Base-by-base conservation (phyloP, 331 rosid genomes). In the Malus hybrid region DNA sequence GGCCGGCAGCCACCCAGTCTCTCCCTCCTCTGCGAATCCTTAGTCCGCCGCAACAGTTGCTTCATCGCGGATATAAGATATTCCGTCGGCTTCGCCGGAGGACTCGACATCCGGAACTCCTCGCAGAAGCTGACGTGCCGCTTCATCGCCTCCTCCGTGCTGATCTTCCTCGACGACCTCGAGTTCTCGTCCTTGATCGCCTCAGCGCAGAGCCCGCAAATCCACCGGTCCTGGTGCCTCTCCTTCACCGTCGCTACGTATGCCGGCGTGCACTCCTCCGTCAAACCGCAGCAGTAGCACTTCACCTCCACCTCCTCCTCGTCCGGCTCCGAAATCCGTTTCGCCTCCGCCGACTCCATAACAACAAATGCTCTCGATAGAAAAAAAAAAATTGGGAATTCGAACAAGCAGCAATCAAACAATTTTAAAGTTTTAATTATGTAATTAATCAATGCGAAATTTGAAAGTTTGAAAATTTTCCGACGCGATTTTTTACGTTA, bases 201-300 rank as follows among this genome's bases (percentile, higher is more conserved):
- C 79, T 87, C 94, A 0, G 85, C 63, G 28, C 97, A 93, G 2
- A 91, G 86, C 18, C 98, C 97, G 6, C 98, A 93, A 44, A 93
- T 81, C 97, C 97, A 93, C 11, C 87, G 81, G 0, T 93, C 98
- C 3, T 82, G 84, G n/a, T 86, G 86, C 70, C 86, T 71, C 83
- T 90, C 96, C 20, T 77, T 76, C 55, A 89, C 96, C 0, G 84
- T 77, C 2, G 76, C 73, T 42, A 93, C 87, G 81, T 93, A 91
- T 8, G 78, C 78, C 9, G 50, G 75, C 22, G 97, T 93, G 76
- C 97, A 93, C 79, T 93, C 96, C 84, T 93, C 97, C 77, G 57
- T 71, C 70, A 93, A 32, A 33, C 91, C 86, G 68, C 98, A 91
- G 77, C 96, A 93, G 58, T 81, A 79, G 71, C 98, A 93, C 46